A percentile compares a stretch with the other conserved stretches of the same genome.
Conservation (phyloP, 2,329 filamentous ascomycete species). For the Grosmannia clavigera region DNA sequence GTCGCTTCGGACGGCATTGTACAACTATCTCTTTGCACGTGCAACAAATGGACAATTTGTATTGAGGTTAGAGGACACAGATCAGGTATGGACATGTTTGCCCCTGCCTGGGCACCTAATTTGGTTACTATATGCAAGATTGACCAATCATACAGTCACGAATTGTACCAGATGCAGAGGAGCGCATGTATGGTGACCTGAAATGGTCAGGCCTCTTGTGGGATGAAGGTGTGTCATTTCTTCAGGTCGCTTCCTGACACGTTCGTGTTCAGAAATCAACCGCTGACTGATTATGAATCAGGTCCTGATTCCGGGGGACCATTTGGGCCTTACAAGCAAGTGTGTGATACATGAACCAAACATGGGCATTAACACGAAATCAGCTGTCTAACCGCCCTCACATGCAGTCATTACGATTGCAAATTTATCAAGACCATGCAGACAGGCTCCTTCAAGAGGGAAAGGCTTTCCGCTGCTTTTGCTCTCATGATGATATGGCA, state of each 20-base stretch:
- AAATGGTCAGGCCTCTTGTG: slow-evolving; percentile 81
- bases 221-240: slow-evolving; percentile 60
- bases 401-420: slow-evolving; percentile 63
- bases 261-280: not conserved
- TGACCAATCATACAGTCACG: slow-evolving; percentile 46
- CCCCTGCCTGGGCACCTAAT: not conserved
- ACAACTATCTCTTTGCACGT: slow-evolving; percentile 84
- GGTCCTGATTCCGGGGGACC: slow-evolving; percentile 71
- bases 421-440: slow-evolving; percentile 60
- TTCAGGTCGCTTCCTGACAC: no score
- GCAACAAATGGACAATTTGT: slow-evolving; percentile 83
- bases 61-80: slow-evolving; percentile 87
- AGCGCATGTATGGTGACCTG: slow-evolving; percentile 65
- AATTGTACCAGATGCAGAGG: slow-evolving; percentile 67
- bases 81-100: slow-evolving; percentile 47
- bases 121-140: not conserved
- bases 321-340: slow-evolving; percentile 77
- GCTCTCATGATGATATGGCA: slow-evolving; percentile 58
- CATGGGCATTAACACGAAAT: not conserved
- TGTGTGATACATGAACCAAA: slow-evolving; percentile 23
- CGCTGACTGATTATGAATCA: slow-evolving; percentile 20
- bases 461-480: slow-evolving; percentile 89
- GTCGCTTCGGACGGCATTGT: slow-evolving; percentile 84
- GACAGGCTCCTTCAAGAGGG: slow-evolving; percentile 55
- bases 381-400: not conserved